Evolutionary conservation across 805 yeast species (phyloP), one percentile per base, ranked within the genome.

Genomic region (Candida methanosorbosa): DNA sequence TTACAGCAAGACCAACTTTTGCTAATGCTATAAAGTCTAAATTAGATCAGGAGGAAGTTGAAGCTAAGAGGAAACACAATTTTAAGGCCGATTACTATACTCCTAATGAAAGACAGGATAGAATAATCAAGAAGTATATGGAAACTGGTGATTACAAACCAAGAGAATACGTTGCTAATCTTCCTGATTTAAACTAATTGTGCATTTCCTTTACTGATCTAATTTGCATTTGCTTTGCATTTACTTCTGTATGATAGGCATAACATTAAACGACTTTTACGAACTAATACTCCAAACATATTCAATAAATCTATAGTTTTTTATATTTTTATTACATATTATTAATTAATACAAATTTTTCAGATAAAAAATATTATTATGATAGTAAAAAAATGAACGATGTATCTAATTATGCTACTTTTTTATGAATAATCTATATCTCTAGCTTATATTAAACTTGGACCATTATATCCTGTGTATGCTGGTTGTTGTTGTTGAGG

Each of bases 21-120:
- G 57, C 61, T 7, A 58, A 57, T 34, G 58, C 61, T 6, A 56
- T 58, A 41, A 44, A 54, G 34, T 48, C 48, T 17, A 55, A 56
- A 33, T 40, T 58, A 18, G 50, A 52, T 23, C 61, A 55, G 40
- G 60, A 58, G 40, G 45, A 41, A 37, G 37, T 49, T 31, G 59
- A 57, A 37, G 46, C 49, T 15, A 38, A 40, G 34, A 52, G 46
- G 39, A 28, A 34, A n/a, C 59, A 57, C 27, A 31, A 43, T 14
- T 56, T 36, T 35, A 44, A 43, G 34, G 38, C 50, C 14, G 62
- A 57, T 32, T 39, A 30, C 32, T 54, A 52, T 30, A 29, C 30
- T 14, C 46, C 48, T 5, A 44, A 42, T 36, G 35, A 30, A n/a
- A 29, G 35, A 2, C 50, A 42, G 33, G 60, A 57, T 34, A 33